Conservation (phyloP, 352 stramenopile species). For the Globisporangium splendens region DNA sequence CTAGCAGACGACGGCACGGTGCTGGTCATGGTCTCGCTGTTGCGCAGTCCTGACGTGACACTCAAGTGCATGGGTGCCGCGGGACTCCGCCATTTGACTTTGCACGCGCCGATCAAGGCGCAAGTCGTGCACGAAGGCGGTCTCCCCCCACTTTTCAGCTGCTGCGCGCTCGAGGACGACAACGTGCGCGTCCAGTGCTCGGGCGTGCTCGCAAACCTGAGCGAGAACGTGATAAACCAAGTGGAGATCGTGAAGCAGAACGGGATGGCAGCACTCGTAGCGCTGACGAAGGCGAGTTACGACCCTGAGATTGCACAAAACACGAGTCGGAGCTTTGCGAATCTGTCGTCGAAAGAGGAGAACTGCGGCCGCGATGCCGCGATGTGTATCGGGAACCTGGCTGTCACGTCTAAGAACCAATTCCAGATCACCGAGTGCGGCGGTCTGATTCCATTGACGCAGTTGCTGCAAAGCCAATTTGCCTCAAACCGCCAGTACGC, state of each 20-base stretch:
- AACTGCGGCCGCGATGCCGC: slow-evolving; percentile 88
- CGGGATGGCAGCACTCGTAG: slow-evolving; percentile 67
- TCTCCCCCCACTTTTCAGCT: slow-evolving; percentile 58
- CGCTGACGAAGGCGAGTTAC: slow-evolving; percentile 55
- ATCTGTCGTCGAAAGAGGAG: slow-evolving; percentile 88
- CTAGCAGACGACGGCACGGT: slow-evolving; percentile 88
- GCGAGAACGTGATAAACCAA: slow-evolving; percentile 91
- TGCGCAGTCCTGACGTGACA: slow-evolving; percentile 68
- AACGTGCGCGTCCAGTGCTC: slow-evolving; percentile 89
- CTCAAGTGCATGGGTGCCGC: slow-evolving; percentile 88
- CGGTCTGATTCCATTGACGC: slow-evolving; percentile 80
- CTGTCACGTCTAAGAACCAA: slow-evolving; percentile 89
- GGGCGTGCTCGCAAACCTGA: slow-evolving; percentile 87
- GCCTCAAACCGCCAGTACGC: slow-evolving; percentile 77
- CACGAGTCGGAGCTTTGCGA: slow-evolving; percentile 87
- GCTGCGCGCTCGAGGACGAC: slow-evolving; percentile 55
- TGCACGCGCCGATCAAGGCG: slow-evolving; percentile 69
- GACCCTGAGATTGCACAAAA: slow-evolving; percentile 82
- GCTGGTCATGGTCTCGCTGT: slow-evolving; percentile 75
- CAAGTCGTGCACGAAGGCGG: slow-evolving; percentile 69
- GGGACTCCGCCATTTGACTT: slow-evolving; percentile 85
- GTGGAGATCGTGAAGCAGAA: slow-evolving; percentile 77
- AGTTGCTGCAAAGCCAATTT: slow-evolving; percentile 71
- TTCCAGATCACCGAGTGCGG: slow-evolving; percentile 84
- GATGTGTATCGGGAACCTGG: slow-evolving; percentile 93